A percentile compares a stretch with the other conserved stretches of the same genome.
These are phyloP conservation scores for Forsythia viridissima DNA, from an alignment of 257 asterid species.

Conservation along the genomic window DNA sequence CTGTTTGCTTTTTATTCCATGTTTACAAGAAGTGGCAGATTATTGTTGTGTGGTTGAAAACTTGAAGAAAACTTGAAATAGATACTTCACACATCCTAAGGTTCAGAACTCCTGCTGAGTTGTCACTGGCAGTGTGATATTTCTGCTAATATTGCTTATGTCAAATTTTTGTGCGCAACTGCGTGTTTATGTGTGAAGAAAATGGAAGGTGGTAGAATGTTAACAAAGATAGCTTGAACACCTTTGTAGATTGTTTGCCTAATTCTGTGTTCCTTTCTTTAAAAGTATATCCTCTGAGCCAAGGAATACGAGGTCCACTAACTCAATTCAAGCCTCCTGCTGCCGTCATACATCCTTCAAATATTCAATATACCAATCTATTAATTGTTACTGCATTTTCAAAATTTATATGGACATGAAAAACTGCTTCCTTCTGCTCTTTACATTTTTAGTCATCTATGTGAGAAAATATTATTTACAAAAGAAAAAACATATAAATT, in stretches of 20 bases:
- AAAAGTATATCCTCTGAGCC: not conserved
- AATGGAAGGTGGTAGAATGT: not conserved
- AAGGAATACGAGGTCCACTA: not conserved
- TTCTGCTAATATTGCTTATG: conserved; percentile 13
- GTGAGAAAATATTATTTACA: not conserved
- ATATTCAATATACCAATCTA: not conserved
- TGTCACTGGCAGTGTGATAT: not conserved
- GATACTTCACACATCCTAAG: not conserved
- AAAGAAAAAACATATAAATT: not conserved
- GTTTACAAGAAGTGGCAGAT: not conserved
- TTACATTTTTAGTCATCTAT: not conserved
- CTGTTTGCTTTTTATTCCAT: conserved; percentile 15
- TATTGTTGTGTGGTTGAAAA: not conserved
- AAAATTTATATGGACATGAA: not conserved
- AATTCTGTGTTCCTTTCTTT: not conserved
- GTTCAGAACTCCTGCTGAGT: not conserved
- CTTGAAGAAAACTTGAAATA: conserved; percentile 1
- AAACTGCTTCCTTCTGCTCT: not conserved
- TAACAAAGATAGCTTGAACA: not conserved
- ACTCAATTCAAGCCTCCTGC: not conserved
- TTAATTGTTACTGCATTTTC: conserved; percentile 1
- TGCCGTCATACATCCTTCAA: conserved; percentile 11
- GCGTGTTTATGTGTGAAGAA: not conserved
- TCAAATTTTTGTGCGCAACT: conserved; percentile 1
- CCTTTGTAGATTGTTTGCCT: not conserved